Percentiles rank a stretch among this genome's conserved stretches.
Conservation (phyloP, 768 basidiomycete genomes). For the Lyophyllum semitale region DNA sequence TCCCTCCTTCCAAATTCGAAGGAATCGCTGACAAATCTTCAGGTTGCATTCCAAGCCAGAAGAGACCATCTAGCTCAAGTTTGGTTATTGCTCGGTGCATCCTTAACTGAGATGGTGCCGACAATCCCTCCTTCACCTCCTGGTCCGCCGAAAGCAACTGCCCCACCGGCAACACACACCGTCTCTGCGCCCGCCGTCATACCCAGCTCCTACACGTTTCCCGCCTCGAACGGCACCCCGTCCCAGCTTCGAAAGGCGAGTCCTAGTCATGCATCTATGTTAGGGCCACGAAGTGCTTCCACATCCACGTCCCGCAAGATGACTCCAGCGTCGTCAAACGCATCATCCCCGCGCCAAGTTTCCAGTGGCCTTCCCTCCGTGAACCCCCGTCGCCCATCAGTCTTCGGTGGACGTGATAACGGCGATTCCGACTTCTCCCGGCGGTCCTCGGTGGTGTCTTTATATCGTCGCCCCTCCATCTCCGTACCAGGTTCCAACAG, state of each 20-base stretch:
- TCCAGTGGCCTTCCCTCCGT: constrained; percentile 45
- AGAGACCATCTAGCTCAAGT: constrained; percentile 58
- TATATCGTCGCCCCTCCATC: constrained; percentile 48
- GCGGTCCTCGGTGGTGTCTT: constrained; percentile 30
- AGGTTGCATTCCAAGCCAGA: constrained; percentile 65
- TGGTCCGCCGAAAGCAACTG: constrained; percentile 12
- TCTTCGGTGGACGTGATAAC: constrained; percentile 40
- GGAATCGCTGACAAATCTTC: constrained; percentile 1
- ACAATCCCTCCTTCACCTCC: constrained; percentile 27
- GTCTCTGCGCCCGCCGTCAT: constrained; percentile 45
- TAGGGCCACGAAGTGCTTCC: constrained; percentile 30
- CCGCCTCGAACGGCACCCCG: constrained; percentile 17
- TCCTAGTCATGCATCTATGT: constrained; percentile 20
- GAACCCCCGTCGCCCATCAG: constrained; percentile 41
- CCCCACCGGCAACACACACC: constrained; percentile 27
- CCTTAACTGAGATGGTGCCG: constrained; percentile 53
- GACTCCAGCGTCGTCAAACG: constrained; percentile 59
- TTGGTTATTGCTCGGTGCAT: constrained; percentile 66
- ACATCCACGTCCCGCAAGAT: constrained; percentile 45
- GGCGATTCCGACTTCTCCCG: constrained; percentile 32
- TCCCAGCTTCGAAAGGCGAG: constrained; percentile 25
- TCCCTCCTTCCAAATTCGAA: background rate
- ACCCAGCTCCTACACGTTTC: constrained; percentile 23
- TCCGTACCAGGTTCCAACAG: constrained; percentile 34
- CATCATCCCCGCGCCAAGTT: constrained; percentile 55